These are phyloP conservation scores for Lupinus albus DNA, from an alignment of 306 rosid species.

Conservation along the genomic window DNA sequence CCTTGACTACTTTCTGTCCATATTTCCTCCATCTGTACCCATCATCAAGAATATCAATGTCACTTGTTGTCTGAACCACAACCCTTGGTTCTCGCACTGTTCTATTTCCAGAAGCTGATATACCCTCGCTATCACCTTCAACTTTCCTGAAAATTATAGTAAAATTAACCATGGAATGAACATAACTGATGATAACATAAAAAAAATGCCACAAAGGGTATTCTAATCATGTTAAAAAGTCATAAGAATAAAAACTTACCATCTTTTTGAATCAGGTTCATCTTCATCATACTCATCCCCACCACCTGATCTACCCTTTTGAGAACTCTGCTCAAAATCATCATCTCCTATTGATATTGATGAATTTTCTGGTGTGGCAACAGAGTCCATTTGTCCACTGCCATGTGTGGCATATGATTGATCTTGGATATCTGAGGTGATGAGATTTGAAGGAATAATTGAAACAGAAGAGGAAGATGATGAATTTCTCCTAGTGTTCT, in stretches of 20 bases:
- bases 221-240: not conserved
- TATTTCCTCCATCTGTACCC: slow-evolving; percentile 95
- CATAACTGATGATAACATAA: not conserved
- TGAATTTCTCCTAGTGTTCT: slow-evolving; percentile 63
- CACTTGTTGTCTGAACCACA: slow-evolving; percentile 94
- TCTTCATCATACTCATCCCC: slow-evolving; percentile 73
- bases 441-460: slow-evolving; percentile 47
- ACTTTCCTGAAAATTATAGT: slow-evolving; percentile 54
- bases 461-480: slow-evolving; percentile 50
- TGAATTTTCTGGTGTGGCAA: slow-evolving; percentile 81
- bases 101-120: slow-evolving; percentile 73
- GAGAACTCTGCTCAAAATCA: slow-evolving; percentile 80
- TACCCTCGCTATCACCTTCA: slow-evolving; percentile 76
- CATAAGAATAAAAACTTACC: slow-evolving; percentile 44
- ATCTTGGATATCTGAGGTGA: slow-evolving; percentile 51
- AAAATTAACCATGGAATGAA: slow-evolving; percentile 16
- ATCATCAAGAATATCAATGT: slow-evolving; percentile 87
- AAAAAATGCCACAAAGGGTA: not conserved
- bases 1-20: slow-evolving; percentile 97
- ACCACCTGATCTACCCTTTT: slow-evolving; percentile 69
- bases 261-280: slow-evolving; percentile 82
- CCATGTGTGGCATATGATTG: slow-evolving; percentile 63
- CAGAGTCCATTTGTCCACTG: slow-evolving; percentile 67
- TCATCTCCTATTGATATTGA: slow-evolving; percentile 81
- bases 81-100: slow-evolving; percentile 97